These are phyloP conservation scores for Akanthomyces dipterigenus DNA, from an alignment of 2,329 filamentous ascomycete genomes.

Conservation along the genomic window DNA sequence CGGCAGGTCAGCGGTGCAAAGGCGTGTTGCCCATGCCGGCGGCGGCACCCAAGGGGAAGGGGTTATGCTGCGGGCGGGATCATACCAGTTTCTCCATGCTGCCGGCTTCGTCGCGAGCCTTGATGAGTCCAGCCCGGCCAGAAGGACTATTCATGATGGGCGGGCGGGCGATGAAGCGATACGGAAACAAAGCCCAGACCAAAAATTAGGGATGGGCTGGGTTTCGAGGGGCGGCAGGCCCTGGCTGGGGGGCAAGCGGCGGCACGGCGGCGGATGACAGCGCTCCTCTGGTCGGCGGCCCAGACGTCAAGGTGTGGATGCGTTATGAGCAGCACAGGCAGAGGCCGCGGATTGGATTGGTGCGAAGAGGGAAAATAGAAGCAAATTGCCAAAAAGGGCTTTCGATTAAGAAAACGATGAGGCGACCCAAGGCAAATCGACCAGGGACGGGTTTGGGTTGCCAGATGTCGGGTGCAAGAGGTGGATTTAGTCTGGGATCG, in stretches of 20 bases:
- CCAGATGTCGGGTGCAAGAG: slow-evolving; percentile 5
- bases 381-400: background rate
- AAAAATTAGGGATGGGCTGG: background rate
- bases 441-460: slow-evolving; percentile 9
- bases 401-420: background rate
- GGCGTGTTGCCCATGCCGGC: background rate
- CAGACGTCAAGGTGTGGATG: background rate
- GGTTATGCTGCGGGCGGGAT: slow-evolving; percentile 16
- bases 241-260: background rate
- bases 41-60: background rate
- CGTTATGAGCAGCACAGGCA: background rate
- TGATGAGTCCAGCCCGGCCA: slow-evolving; percentile 52
- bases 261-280: background rate
- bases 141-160: slow-evolving; percentile 35
- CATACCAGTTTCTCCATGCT: slow-evolving; percentile 55
- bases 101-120: slow-evolving; percentile 43
- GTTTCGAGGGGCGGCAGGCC: slow-evolving; percentile 9
- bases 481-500: slow-evolving; percentile 1
- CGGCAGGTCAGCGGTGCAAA: background rate
- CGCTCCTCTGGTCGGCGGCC: background rate
- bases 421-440: slow-evolving; percentile 8
- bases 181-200: slow-evolving; percentile 1
- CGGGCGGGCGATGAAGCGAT: slow-evolving; percentile 8
- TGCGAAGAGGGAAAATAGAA: background rate
- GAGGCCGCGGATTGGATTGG: background rate